Evolutionary conservation across 2,329 filamentous ascomycete species (phyloP), one percentile per base, ranked within the genome.

Genomic region (Pseudocercospora macadamiae): DNA sequence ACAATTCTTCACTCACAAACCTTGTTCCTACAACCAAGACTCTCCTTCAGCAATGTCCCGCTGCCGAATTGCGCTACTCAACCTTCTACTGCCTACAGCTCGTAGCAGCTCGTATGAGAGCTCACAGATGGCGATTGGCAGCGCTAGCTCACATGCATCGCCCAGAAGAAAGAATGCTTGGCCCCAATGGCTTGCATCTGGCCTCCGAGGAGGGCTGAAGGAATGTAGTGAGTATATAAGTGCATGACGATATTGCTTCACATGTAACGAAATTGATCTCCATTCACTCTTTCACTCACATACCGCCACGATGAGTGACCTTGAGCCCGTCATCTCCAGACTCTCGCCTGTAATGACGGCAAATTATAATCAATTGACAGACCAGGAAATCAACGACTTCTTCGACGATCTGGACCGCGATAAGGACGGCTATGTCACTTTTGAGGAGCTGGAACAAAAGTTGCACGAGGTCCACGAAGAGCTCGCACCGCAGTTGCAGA

Each of bases 371-470:
- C 54, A 60, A 26, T 72, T 81, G 45, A 75, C 69, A 45, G 75
- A 83, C 51, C 73, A 79, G 5, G 82, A 85, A 64, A 81, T 85
- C 47, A 70, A 78, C 5, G 67, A 74, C 3, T 85, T 86, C 54
- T 73, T 85, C 37, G 74, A 83, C 57, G 79, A 81, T 26, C 71
- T 86, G 2, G 82, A 85, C 64, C 75, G 76, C 61, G 76, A 84
- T 59, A 74, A 75, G 18, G 78, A 85, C 67, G 82, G 82, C 10
- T 73, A 72, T 63, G 80, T 85, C 57, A 78, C 80, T 56, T 83
- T 83, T 65, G 68, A 69, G 54, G 82, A 85, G 62, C 66, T 85
- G 26, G 82, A 83, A 64, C 73, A 71, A 3, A 83, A 83, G 60
- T 75, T 86, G 1, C 80, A 85, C 37, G 69, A 80, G 36, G 79